A percentile compares a stretch with the other conserved stretches of the same genome.
Evolutionary conservation across 768 basidiomycete species (phyloP).

Genomic region (Suillus hirtellus): DNA sequence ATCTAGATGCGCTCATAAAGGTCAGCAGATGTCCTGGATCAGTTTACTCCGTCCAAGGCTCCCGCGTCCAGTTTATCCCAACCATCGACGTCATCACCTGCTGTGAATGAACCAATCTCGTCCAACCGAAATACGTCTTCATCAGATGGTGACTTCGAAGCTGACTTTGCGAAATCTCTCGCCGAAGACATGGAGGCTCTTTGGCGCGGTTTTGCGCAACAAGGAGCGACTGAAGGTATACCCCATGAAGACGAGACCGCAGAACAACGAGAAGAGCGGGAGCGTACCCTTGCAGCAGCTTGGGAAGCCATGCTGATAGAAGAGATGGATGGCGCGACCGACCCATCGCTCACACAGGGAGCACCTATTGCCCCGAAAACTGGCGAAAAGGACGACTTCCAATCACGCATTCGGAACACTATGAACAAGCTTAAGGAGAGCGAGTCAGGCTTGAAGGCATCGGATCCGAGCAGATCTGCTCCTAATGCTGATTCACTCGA

Average conservation of each 20-base stretch:
- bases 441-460: slow-evolving; percentile 43
- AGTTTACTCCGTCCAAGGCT: slow-evolving; percentile 35
- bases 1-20: slow-evolving; percentile 15
- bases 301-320: slow-evolving; percentile 76
- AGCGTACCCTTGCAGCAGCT: slow-evolving; percentile 50
- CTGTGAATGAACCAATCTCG: slow-evolving; percentile 20
- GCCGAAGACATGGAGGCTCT: slow-evolving; percentile 46
- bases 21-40: slow-evolving; percentile 48
- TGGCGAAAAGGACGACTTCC: slow-evolving; percentile 49
- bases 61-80: slow-evolving; percentile 14
- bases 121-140: slow-evolving; percentile 14
- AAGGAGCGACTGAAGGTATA: slow-evolving; percentile 17
- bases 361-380: slow-evolving; percentile 9
- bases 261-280: slow-evolving; percentile 26
- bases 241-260: slow-evolving; percentile 12
- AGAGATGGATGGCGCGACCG: slow-evolving; percentile 46
- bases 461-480: slow-evolving; percentile 13
- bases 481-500: slow-evolving; percentile 43
- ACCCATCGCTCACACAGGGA: slow-evolving; percentile 17
- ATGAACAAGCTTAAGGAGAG: slow-evolving; percentile 74
- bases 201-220: slow-evolving; percentile 31
- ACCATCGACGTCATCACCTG: slow-evolving; percentile 17
- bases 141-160: slow-evolving; percentile 16
- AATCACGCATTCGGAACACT: slow-evolving; percentile 66
- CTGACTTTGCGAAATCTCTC: slow-evolving; percentile 42